Base-by-base conservation (phyloP, 306 rosid species). In the Crotalaria pallida region DNA sequence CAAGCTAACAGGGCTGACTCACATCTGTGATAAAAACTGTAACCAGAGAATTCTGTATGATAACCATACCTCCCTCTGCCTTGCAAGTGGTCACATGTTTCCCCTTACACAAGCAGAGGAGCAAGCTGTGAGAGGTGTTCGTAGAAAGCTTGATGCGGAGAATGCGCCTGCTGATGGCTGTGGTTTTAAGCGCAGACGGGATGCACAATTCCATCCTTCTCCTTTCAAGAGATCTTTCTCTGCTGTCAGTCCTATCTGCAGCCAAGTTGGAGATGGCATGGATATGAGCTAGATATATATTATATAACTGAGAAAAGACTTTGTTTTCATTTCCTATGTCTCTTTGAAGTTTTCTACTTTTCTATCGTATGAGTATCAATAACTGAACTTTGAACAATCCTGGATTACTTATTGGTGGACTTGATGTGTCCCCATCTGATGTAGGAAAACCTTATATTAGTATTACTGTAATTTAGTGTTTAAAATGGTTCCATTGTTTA, bases 21-120 rank as follows among this genome's bases (percentile, higher is more conserved):
- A 95, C 92, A 95, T 95, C 75, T 95, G 99, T 71, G 99, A 95
- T 86, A 91, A 91, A 75, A 95, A 91, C 92, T 95, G 99, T 85
- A 79, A 95, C 87, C 99, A 91, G 87, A 81, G 97, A 84, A 95
- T 95, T 82, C 69, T 95, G 71, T 95, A 91, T 74, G 99, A 95
- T 86, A 95, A 95, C 88, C 92, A 92, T 49, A 92, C 87, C 88
- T 92, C 98, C 40, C 88, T 92, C 60, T 90, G 96, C 80, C 83
- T 89, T 49, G 96, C 96, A 6, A 92, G 98, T 59, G 69, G 96
- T 62, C 82, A 90, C 59, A 81, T 77, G 34, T 92, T 86, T 17
- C 91, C 97, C 33, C 88, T 91, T 58, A 69, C 96, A 0, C 80
- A 83, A 4, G 83, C 58, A 3, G 96, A 93, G 84, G 97, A 90